Conservation (phyloP, 371 early-diverging fungal species). For the Mortierella sp. region DNA sequence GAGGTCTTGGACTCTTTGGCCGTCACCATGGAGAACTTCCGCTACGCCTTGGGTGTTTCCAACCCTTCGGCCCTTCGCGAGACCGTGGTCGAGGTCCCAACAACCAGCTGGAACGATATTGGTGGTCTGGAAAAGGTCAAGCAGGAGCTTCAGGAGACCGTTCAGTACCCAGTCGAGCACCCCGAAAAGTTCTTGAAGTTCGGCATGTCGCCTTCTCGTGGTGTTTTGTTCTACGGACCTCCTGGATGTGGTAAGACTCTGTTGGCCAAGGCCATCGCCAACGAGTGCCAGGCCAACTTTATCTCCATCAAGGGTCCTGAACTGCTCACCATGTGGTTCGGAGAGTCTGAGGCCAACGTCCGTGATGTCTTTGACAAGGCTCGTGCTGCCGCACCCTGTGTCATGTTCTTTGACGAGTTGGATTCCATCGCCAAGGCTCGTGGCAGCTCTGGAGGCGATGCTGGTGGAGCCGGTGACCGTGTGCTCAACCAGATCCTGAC, state of each 20-base stretch:
- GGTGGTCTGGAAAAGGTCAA: conserved; percentile 99
- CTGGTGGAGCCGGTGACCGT: conserved; percentile 98
- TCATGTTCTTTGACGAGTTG: conserved; percentile 99
- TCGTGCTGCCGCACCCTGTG: conserved; percentile 99
- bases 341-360: conserved; percentile 99
- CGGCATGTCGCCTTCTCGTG: conserved; percentile 99
- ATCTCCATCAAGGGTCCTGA: conserved; percentile 99
- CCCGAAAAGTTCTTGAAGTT: conserved; percentile 99
- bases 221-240: conserved; percentile 99
- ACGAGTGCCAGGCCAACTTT: conserved; percentile 99
- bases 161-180: conserved; percentile 99
- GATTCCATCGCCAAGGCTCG: conserved; percentile 99
- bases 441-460: conserved; percentile 88
- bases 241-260: conserved; percentile 99
- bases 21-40: conserved; percentile 99
- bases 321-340: conserved; percentile 99
- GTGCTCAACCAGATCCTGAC: conserved; percentile 99
- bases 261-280: conserved; percentile 99
- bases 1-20: conserved; percentile 97
- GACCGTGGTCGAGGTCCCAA: conserved; percentile 99
- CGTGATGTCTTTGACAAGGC: conserved; percentile 99
- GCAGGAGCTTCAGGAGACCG: conserved; percentile 99
- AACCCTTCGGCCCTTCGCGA: conserved; percentile 99
- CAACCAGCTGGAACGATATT: conserved; percentile 98
- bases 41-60: conserved; percentile 95